Percentiles rank a stretch among this genome's conserved stretches.
Evolutionary conservation across 345 rosid genomes (phyloP).

Genomic region (Pugionium dolabratum): DNA sequence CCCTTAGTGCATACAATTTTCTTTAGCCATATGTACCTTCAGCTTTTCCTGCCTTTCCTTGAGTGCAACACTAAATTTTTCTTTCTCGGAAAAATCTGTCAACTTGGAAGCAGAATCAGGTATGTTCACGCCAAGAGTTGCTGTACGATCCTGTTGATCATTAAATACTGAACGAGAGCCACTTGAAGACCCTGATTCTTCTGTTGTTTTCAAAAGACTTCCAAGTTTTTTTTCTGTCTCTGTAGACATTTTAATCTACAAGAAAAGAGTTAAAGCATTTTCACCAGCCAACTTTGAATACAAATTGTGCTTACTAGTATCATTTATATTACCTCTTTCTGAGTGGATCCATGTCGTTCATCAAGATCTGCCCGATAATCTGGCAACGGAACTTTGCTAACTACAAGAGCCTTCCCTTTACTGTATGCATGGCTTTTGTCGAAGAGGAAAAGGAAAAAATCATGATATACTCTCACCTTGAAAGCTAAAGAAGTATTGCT

Average conservation of each 20-base stretch:
- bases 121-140: conserved; percentile 40
- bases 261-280: conserved; percentile 16
- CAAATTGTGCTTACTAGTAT: neutral
- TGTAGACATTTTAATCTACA: conserved; percentile 85
- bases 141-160: conserved; percentile 42
- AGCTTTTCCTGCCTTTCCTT: conserved; percentile 74
- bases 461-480: conserved; percentile 13
- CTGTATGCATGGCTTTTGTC: conserved; percentile 89
- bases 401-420: conserved; percentile 83
- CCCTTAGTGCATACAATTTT: neutral
- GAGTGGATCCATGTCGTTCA: conserved; percentile 89
- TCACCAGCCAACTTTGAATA: neutral
- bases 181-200: conserved; percentile 43
- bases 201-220: conserved; percentile 63
- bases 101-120: conserved; percentile 41
- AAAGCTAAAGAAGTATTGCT: conserved; percentile 1
- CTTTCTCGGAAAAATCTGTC: conserved; percentile 49
- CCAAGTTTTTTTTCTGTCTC: conserved; percentile 88
- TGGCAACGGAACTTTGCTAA: conserved; percentile 93
- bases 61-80: conserved; percentile 62
- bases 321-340: conserved; percentile 60
- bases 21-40: conserved; percentile 47
- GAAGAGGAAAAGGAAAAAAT: conserved; percentile 33
- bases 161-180: conserved; percentile 42
- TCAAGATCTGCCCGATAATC: conserved; percentile 92